A percentile compares a stretch with the other conserved stretches of the same genome.
These are phyloP conservation scores for Pterulicium gracile DNA, from an alignment of 1,284 basidiomycete genomes.

Conservation along the genomic window DNA sequence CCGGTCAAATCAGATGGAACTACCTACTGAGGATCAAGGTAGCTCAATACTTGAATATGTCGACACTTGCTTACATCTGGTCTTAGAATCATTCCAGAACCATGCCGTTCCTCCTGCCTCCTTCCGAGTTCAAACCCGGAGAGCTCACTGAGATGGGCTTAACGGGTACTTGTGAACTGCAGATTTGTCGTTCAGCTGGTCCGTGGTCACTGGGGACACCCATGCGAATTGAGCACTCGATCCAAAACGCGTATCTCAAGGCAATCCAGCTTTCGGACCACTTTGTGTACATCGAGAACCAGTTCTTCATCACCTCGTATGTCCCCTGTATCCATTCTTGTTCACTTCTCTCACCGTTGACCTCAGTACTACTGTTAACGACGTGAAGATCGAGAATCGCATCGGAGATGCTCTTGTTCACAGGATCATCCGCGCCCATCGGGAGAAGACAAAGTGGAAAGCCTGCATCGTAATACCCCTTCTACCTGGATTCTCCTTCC, in stretches of 20 bases:
- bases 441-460: slow-evolving; percentile 77
- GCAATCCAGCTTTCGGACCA: slow-evolving; percentile 93
- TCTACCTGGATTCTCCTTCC: slow-evolving; percentile 89
- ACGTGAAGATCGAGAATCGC: slow-evolving; percentile 83
- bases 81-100: slow-evolving; percentile 74
- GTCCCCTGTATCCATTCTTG: slow-evolving; percentile 18
- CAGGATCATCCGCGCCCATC: slow-evolving; percentile 85
- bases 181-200: slow-evolving; percentile 92
- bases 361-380: slow-evolving; percentile 73
- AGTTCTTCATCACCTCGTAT: slow-evolving; percentile 96
- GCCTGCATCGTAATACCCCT: slow-evolving; percentile 91
- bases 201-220: slow-evolving; percentile 95
- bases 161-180: slow-evolving; percentile 94
- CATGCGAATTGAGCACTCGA: slow-evolving; percentile 81
- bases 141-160: slow-evolving; percentile 79
- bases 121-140: slow-evolving; percentile 81
- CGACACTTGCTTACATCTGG: too few relatives aligned
- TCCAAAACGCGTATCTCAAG: slow-evolving; percentile 91
- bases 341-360: slow-evolving; percentile 2
- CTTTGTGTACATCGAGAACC: slow-evolving; percentile 94
- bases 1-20: slow-evolving; percentile 59
- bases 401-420: slow-evolving; percentile 93
- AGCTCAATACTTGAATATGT: too few relatives aligned
- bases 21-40: slow-evolving; percentile 87
- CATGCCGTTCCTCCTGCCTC: slow-evolving; percentile 94